Percentiles rank a stretch among this genome's conserved stretches.
Conservation (phyloP, 345 rosid species). For the Salix koriyanagi region DNA sequence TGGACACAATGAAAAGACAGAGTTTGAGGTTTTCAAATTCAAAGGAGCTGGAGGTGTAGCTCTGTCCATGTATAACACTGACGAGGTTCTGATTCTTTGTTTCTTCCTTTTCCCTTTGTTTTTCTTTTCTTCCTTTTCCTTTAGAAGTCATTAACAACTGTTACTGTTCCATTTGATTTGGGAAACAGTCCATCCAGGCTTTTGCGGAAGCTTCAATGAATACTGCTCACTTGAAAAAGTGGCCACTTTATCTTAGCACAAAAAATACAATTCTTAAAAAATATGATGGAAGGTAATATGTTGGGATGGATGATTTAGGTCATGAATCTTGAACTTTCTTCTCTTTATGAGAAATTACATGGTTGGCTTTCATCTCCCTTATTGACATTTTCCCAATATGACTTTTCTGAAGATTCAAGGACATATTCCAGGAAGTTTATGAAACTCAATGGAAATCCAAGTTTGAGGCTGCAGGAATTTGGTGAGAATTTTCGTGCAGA, state of each 20-base stretch:
- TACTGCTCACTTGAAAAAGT: constrained; percentile 85
- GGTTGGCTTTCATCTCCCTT: not conserved
- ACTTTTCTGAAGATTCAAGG: constrained; percentile 68
- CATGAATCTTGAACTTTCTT: not conserved
- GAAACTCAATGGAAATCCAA: constrained; percentile 74
- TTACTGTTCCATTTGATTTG: constrained; percentile 7
- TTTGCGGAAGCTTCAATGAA: constrained; percentile 96
- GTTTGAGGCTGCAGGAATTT: constrained; percentile 86
- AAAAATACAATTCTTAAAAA: constrained; percentile 97
- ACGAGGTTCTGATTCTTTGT: constrained; percentile 50
- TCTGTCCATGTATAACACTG: constrained; percentile 90
- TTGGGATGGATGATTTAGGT: not conserved
- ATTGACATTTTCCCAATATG: not conserved
- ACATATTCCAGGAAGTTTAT: constrained; percentile 95
- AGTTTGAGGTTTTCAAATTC: constrained; percentile 77
- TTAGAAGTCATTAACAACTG: not conserved
- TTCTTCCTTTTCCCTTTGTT: not conserved
- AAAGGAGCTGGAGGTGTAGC: constrained; percentile 91
- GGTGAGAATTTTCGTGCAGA: constrained; percentile 42
- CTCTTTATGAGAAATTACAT: not conserved
- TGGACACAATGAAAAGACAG: constrained; percentile 60
- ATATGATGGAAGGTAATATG: constrained; percentile 86
- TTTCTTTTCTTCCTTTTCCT: not conserved
- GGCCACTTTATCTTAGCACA: constrained; percentile 99
- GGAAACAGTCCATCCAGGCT: constrained; percentile 69